These are phyloP conservation scores for Apiotrichum siamense DNA, from an alignment of 1,284 basidiomycete genomes.

Conservation along the genomic window DNA sequence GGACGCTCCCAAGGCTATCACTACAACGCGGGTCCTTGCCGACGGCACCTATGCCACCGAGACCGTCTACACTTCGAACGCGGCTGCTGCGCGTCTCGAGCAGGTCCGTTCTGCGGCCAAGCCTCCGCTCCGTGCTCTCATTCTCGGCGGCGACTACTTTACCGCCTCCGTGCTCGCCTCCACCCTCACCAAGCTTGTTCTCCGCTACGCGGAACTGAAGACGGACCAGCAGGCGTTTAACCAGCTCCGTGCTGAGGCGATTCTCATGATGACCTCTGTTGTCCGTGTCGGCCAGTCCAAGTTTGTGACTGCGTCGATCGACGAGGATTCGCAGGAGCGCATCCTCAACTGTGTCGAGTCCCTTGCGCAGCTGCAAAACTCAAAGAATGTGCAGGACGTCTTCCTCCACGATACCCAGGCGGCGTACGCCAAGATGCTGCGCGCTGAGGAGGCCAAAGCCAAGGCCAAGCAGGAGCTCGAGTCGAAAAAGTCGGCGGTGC, in stretches of 20 bases:
- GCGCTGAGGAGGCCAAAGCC: conserved; percentile 84
- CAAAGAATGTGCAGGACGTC: conserved; percentile 65
- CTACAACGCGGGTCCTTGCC: conserved; percentile 65
- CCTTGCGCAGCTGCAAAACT: conserved; percentile 63
- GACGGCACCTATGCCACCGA: conserved; percentile 99
- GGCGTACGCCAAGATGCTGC: conserved; percentile 91
- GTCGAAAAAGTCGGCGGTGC: conserved; percentile 65
- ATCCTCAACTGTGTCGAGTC: conserved; percentile 97
- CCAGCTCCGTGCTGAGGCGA: conserved; percentile 83
- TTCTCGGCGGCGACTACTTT: conserved; percentile 95
- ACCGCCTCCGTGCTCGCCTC: conserved; percentile 85
- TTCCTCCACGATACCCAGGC: conserved; percentile 90
- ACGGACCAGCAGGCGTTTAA: conserved; percentile 60
- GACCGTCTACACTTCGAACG: conserved; percentile 72
- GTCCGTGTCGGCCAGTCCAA: conserved; percentile 96
- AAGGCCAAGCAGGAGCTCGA: conserved; percentile 80
- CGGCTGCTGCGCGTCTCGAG: conserved; percentile 63
- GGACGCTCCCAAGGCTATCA: conserved; percentile 49
- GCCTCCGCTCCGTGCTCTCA: conserved; percentile 82
- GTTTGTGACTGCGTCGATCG: conserved; percentile 86
- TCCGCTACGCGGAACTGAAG: conserved; percentile 66
- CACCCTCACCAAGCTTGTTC: conserved; percentile 84
- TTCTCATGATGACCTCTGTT: conserved; percentile 97
- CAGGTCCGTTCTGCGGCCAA: conserved; percentile 79
- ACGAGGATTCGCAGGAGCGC: conserved; percentile 95